Conservation (phyloP, 352 stramenopile species). For the Phytopythium mirpurense region DNA sequence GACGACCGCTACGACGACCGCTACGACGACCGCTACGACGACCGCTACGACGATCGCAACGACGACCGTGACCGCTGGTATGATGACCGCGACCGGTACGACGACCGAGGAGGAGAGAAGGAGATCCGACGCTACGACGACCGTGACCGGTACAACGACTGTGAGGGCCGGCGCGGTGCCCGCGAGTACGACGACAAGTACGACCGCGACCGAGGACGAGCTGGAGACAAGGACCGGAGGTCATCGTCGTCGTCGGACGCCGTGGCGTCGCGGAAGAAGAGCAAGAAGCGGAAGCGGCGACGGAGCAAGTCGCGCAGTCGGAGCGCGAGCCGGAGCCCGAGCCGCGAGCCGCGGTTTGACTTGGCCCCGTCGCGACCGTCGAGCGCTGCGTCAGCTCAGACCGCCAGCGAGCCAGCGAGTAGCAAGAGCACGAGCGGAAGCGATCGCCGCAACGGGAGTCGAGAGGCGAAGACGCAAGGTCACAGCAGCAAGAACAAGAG, state of each 20-base stretch:
- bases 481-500: neutral
- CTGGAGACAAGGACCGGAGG: neutral
- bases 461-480: neutral
- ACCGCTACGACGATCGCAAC: slow-evolving; percentile 23
- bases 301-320: slow-evolving; percentile 31
- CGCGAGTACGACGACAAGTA: slow-evolving; percentile 2
- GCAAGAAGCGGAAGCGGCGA: slow-evolving; percentile 33
- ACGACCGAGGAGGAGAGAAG: slow-evolving; percentile 13
- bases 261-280: slow-evolving; percentile 3
- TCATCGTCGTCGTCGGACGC: slow-evolving; percentile 4
- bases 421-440: neutral
- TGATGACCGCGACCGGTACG: slow-evolving; percentile 18
- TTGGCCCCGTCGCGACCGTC: neutral
- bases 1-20: slow-evolving; percentile 29
- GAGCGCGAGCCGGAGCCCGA: slow-evolving; percentile 4
- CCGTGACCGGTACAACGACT: slow-evolving; percentile 21
- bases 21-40: slow-evolving; percentile 9
- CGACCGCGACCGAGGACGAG: neutral
- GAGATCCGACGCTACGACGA: slow-evolving; percentile 27
- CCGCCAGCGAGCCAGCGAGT: neutral
- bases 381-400: neutral
- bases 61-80: slow-evolving; percentile 23
- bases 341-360: neutral
- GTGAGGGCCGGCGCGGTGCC: slow-evolving; percentile 13
- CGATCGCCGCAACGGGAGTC: neutral